phyloP scores from a whole-genome alignment of 768 basidiomycete species.

The Lanmaoa rubissima region DNA sequence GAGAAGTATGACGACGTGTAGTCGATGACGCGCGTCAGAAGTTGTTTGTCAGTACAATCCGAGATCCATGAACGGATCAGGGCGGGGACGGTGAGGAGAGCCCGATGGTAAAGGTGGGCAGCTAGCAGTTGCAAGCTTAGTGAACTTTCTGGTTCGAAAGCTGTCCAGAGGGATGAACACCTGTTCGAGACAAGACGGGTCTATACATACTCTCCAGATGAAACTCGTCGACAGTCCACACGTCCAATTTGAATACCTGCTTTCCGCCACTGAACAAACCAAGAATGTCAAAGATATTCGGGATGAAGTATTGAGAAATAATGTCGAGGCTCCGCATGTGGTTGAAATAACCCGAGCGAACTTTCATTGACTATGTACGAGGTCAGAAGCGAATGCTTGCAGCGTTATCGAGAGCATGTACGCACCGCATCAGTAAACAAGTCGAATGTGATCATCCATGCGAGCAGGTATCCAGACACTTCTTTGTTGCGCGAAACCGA shows the following conservation, averaged over 20 bases:
- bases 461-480: constrained; percentile 68
- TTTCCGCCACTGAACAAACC: constrained; percentile 61
- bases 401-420: constrained; percentile 5
- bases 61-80: constrained; percentile 84
- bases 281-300: constrained; percentile 65
- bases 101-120: constrained; percentile 87
- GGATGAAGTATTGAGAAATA: constrained; percentile 65
- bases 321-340: constrained; percentile 73
- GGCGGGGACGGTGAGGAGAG: constrained; percentile 79
- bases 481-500: constrained; percentile 37
- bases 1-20: constrained; percentile 88
- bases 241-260: constrained; percentile 76
- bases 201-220: constrained; percentile 61
- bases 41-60: constrained; percentile 85
- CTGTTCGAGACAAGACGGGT: background rate
- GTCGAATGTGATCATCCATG: constrained; percentile 89
- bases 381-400: background rate
- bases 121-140: constrained; percentile 65
- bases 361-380: constrained; percentile 71
- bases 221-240: constrained; percentile 85
- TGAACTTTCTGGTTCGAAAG: constrained; percentile 51
- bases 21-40: constrained; percentile 68
- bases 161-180: constrained; percentile 32
- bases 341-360: constrained; percentile 81
- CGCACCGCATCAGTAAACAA: constrained; percentile 81